phyloP scores from a whole-genome alignment of 1,139 yeast genomes.

The Debaryomyces robertsiae region DNA sequence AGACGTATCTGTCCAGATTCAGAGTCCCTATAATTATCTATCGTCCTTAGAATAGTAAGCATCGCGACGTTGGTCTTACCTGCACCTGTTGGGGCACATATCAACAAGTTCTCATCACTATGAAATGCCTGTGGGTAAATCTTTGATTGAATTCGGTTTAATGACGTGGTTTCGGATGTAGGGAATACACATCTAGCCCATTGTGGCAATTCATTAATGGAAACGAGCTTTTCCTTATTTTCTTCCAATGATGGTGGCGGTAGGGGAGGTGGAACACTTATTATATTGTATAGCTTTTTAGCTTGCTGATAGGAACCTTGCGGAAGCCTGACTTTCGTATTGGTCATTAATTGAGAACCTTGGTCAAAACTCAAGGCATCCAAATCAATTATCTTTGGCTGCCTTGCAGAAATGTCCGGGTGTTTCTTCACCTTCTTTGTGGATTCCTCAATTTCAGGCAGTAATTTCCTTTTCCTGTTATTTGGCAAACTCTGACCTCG shows the following conservation, averaged over 20 bases:
- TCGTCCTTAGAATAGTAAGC: conserved; percentile 66
- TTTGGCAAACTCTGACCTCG: conserved; percentile 8
- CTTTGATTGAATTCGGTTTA: conserved; percentile 83
- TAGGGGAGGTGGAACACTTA: conserved; percentile 68
- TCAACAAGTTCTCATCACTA: conserved; percentile 67
- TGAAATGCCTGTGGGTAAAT: conserved; percentile 78
- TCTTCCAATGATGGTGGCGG: conserved; percentile 53
- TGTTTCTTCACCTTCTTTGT: conserved; percentile 11
- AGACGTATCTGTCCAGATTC: conserved; percentile 52
- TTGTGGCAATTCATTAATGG: conserved; percentile 65
- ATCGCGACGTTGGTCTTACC: conserved; percentile 97
- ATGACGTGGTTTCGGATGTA: conserved; percentile 58
- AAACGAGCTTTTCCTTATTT: conserved; percentile 53
- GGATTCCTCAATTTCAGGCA: conserved; percentile 10
- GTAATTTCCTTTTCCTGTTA: conserved; percentile 21
- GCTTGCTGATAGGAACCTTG: conserved; percentile 79
- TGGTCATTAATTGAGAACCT: conserved; percentile 70
- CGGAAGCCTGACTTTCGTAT: conserved; percentile 71
- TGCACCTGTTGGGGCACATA: conserved; percentile 99
- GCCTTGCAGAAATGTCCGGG: conserved; percentile 21
- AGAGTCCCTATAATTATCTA: conserved; percentile 54
- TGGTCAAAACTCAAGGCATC: conserved; percentile 67
- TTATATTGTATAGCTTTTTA: conserved; percentile 78
- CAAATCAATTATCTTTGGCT: conserved; percentile 64
- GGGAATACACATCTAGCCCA: conserved; percentile 88